Evolutionary conservation across 306 rosid genomes (phyloP).

Genomic region (Rosa persica): DNA sequence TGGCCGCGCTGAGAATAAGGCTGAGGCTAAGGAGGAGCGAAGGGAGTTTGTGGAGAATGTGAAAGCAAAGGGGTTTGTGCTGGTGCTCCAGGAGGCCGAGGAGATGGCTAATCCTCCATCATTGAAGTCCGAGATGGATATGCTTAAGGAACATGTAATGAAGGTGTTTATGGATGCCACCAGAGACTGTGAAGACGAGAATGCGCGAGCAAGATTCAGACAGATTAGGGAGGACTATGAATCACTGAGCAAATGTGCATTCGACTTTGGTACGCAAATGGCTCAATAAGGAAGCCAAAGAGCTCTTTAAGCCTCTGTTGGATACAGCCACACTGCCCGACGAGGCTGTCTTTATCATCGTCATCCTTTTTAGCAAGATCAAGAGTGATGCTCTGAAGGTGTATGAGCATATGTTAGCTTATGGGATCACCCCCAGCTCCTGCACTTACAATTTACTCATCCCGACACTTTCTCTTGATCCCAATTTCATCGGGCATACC

Average conservation of each 20-base stretch:
- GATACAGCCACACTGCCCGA: not conserved
- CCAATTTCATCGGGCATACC: not conserved
- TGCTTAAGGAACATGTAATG: constrained; percentile 1
- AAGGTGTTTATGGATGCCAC: not conserved
- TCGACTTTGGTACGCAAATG: not conserved
- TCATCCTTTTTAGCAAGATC: not conserved
- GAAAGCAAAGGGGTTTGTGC: not conserved
- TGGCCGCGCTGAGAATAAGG: not conserved
- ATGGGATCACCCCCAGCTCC: not conserved
- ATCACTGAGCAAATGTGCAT: not conserved
- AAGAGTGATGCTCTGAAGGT: not conserved
- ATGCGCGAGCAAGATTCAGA: not conserved
- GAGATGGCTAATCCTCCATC: not conserved
- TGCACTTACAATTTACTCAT: constrained; percentile 2
- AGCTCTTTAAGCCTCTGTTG: not conserved
- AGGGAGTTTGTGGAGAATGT: not conserved
- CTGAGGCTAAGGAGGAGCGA: not conserved
- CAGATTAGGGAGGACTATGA: constrained; percentile 1
- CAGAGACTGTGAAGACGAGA: not conserved
- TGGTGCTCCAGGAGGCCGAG: not conserved
- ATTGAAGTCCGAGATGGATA: not conserved
- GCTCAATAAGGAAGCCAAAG: not conserved
- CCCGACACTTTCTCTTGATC: not conserved
- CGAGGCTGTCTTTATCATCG: not conserved
- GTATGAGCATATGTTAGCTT: not conserved